Evolutionary conservation across 2,329 filamentous ascomycete genomes (phyloP).

Genomic region (Fusarium mundagurra): DNA sequence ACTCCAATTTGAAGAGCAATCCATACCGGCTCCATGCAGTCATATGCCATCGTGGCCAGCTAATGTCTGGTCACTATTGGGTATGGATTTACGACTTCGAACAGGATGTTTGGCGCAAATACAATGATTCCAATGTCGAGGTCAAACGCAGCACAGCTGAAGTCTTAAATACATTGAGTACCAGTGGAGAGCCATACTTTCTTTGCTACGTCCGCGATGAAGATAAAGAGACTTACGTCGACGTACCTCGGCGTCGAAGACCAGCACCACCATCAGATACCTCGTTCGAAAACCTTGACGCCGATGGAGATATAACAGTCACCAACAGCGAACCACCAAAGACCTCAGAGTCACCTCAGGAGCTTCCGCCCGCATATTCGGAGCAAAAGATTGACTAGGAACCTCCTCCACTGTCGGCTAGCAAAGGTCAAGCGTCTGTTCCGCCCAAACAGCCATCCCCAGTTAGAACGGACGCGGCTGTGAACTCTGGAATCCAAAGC

Average conservation of each 20-base stretch:
- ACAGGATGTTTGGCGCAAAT: slow-evolving; percentile 85
- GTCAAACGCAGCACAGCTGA: slow-evolving; percentile 71
- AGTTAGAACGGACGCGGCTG: too few species aligned
- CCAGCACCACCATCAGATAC: slow-evolving; percentile 19
- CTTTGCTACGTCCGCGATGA: slow-evolving; percentile 83
- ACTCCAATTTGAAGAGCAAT: slow-evolving; percentile 67
- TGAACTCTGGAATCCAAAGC: background rate
- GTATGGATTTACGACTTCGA: slow-evolving; percentile 95
- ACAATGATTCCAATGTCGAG: slow-evolving; percentile 88
- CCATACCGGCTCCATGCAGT: slow-evolving; percentile 89
- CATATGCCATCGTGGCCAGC: slow-evolving; percentile 85
- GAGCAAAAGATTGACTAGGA: slow-evolving; percentile 31
- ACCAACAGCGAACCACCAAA: slow-evolving; percentile 5
- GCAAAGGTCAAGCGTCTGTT: background rate
- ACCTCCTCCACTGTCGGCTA: background rate
- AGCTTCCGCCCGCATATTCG: slow-evolving; percentile 29
- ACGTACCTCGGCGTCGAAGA: slow-evolving; percentile 54
- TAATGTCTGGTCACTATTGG: slow-evolving; percentile 90
- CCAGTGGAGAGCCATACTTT: slow-evolving; percentile 81
- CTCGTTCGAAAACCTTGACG: slow-evolving; percentile 24
- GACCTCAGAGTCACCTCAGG: background rate
- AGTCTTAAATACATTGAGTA: slow-evolving; percentile 74
- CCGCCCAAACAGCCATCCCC: background rate
- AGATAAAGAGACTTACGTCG: slow-evolving; percentile 64
- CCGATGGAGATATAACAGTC: slow-evolving; percentile 41